A percentile compares a stretch with the other conserved stretches of the same genome.
Evolutionary conservation across 192 early-diverging fungal genomes (phyloP).

Genomic region (Coemansia sp.): DNA sequence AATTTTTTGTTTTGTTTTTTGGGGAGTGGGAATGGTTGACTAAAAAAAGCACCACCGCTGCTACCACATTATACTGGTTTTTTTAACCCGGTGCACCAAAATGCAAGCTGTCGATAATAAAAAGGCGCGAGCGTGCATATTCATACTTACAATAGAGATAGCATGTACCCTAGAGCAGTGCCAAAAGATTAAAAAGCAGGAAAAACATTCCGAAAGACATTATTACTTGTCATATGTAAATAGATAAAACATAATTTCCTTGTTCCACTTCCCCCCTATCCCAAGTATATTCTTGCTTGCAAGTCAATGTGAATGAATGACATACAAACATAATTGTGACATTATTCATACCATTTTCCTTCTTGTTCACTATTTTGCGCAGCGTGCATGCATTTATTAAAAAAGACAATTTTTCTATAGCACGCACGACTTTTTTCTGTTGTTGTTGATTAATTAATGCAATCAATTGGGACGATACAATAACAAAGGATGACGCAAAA

Average conservation of each 20-base stretch:
- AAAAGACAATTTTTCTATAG: background rate
- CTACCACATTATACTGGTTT: background rate
- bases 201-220: background rate
- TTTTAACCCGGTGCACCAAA: background rate
- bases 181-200: background rate
- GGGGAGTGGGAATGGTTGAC: no score
- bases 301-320: background rate
- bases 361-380: background rate
- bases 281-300: background rate
- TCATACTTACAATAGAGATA: background rate
- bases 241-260: background rate
- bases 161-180: background rate
- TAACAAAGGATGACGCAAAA: no score
- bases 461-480: background rate
- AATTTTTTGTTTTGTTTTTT: no score
- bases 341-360: background rate
- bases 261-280: background rate
- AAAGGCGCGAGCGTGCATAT: constrained; percentile 7
- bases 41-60: no score
- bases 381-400: constrained; percentile 15
- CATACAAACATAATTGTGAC: background rate
- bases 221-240: background rate
- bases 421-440: no score
- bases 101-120: constrained; percentile 1
- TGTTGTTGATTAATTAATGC: background rate